phyloP scores from a whole-genome alignment of 768 basidiomycete genomes.

The Lactarius psammicola region DNA sequence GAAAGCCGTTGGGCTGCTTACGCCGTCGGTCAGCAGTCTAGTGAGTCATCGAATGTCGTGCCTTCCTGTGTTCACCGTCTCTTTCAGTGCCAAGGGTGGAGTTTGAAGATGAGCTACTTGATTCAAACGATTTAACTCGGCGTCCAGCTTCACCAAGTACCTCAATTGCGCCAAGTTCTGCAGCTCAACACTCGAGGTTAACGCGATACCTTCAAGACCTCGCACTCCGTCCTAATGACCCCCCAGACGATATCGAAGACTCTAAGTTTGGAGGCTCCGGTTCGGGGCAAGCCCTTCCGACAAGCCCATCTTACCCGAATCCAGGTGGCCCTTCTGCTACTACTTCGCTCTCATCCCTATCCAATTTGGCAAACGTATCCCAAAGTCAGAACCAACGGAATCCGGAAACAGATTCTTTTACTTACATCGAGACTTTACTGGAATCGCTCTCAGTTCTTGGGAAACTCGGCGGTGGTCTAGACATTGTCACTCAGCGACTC shows the following conservation, averaged over 20 bases:
- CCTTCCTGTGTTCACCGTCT: slow-evolving; percentile 16
- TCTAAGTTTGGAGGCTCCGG: slow-evolving; percentile 34
- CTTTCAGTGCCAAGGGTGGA: slow-evolving; percentile 62
- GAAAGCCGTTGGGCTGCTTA: slow-evolving; percentile 91
- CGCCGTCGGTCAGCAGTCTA: slow-evolving; percentile 67
- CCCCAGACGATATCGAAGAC: slow-evolving; percentile 63
- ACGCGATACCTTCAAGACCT: slow-evolving; percentile 63
- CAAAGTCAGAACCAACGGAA: slow-evolving; percentile 42
- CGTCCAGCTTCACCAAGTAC: slow-evolving; percentile 35
- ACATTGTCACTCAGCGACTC: slow-evolving; percentile 79
- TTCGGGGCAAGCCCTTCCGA: slow-evolving; percentile 27
- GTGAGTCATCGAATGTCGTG: slow-evolving; percentile 48
- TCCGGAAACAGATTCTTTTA: slow-evolving; percentile 90
- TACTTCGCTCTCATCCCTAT: slow-evolving; percentile 27
- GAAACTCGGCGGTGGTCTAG: slow-evolving; percentile 79
- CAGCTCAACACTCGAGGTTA: slow-evolving; percentile 49
- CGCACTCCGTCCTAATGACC: slow-evolving; percentile 70
- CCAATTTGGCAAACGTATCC: slow-evolving; percentile 22
- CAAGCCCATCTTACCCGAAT: slow-evolving; percentile 27
- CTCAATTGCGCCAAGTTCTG: slow-evolving; percentile 44
- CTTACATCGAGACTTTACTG: slow-evolving; percentile 87
- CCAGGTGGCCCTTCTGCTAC: slow-evolving; percentile 28
- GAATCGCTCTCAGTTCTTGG: slow-evolving; percentile 93
- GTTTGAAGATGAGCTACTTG: slow-evolving; percentile 51
- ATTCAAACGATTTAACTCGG: slow-evolving; percentile 32